Evolutionary conservation across 352 stramenopile species (phyloP).

Genomic region (Globisporangium rhizosaccharum): DNA sequence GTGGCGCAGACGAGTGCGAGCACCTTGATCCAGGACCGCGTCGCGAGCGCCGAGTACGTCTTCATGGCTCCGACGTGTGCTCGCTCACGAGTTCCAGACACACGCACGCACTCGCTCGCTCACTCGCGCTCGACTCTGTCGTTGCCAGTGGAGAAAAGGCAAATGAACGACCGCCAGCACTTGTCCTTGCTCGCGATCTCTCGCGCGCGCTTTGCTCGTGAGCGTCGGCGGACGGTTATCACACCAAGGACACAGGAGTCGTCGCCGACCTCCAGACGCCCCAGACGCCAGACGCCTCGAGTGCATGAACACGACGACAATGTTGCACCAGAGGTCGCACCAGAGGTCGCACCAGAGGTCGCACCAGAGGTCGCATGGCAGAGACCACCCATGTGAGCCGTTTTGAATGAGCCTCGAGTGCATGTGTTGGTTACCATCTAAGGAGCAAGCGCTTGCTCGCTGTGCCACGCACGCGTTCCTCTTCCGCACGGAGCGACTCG

Average conservation of each 20-base stretch:
- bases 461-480: too few species aligned
- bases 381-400: too few species aligned
- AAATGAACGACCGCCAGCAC: background rate
- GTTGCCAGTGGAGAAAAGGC: slow-evolving; percentile 1
- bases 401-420: too few species aligned
- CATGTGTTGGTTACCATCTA: too few species aligned
- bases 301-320: too few species aligned
- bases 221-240: background rate
- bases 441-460: too few species aligned
- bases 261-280: too few species aligned
- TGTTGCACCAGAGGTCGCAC: too few species aligned
- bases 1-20: slow-evolving; percentile 3
- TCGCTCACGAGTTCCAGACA: background rate
- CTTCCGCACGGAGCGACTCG: too few species aligned
- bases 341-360: too few species aligned
- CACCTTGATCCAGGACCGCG: slow-evolving; percentile 9
- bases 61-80: slow-evolving; percentile 1
- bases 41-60: background rate
- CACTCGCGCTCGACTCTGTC: background rate
- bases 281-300: too few species aligned
- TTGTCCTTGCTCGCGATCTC: background rate
- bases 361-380: too few species aligned
- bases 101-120: background rate
- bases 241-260: background rate
- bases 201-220: background rate